A percentile compares a stretch with the other conserved stretches of the same genome.
phyloP scores from a whole-genome alignment of 2,329 filamentous ascomycete genomes.

The Penicillium sp. region DNA sequence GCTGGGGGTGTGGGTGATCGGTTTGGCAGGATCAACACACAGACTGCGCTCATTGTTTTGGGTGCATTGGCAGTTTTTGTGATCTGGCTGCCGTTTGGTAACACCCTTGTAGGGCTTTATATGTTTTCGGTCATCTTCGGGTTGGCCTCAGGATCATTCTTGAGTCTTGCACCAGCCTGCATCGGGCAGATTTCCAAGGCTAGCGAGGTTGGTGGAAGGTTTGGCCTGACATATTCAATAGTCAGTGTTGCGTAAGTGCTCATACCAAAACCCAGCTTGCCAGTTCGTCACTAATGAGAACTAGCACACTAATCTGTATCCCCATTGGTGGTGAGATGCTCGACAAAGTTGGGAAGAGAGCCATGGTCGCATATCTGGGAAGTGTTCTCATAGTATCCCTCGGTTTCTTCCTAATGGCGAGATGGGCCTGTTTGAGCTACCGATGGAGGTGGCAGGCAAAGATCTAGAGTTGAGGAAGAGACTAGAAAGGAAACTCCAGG shows the following conservation, averaged over 20 bases:
- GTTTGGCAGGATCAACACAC: slow-evolving; percentile 48
- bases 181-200: slow-evolving; percentile 49
- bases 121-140: slow-evolving; percentile 44
- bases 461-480: slow-evolving; percentile 20
- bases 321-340: slow-evolving; percentile 51
- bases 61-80: slow-evolving; percentile 42
- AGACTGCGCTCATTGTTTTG: slow-evolving; percentile 32
- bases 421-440: slow-evolving; percentile 41
- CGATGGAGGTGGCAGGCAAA: slow-evolving; percentile 39
- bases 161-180: slow-evolving; percentile 47
- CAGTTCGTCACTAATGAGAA: background rate
- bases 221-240: slow-evolving; percentile 50
- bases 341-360: slow-evolving; percentile 44
- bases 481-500: background rate
- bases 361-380: slow-evolving; percentile 48
- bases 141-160: slow-evolving; percentile 48
- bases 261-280: too few species aligned
- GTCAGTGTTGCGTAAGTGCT: slow-evolving; percentile 44
- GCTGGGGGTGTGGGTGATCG: slow-evolving; percentile 46
- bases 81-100: slow-evolving; percentile 47
- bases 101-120: slow-evolving; percentile 21
- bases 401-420: slow-evolving; percentile 32
- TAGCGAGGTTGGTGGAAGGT: slow-evolving; percentile 49
- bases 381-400: slow-evolving; percentile 41
- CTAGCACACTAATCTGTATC: slow-evolving; percentile 45